A percentile compares a stretch with the other conserved stretches of the same genome.
phyloP scores from a whole-genome alignment of 352 stramenopile genomes.

The Elongisporangium prolatum region DNA sequence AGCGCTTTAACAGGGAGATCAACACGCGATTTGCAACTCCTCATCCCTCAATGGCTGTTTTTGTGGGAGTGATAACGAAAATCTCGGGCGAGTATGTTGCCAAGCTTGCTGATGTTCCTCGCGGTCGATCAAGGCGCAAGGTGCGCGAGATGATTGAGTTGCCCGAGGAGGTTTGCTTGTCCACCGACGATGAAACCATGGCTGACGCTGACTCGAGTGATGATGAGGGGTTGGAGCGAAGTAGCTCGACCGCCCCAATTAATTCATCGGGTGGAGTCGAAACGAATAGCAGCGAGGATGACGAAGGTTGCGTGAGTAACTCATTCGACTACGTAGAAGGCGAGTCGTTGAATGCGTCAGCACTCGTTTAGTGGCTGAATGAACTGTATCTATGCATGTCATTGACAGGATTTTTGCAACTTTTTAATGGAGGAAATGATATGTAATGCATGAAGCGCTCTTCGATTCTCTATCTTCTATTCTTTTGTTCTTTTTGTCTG shows the following conservation, averaged over 20 bases:
- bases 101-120: background rate
- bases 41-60: constrained; percentile 6
- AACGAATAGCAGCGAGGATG: background rate
- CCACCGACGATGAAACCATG: background rate
- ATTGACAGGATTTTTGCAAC: background rate
- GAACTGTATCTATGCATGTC: background rate
- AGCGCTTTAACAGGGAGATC: constrained; percentile 12
- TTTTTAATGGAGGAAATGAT: background rate
- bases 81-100: constrained; percentile 3
- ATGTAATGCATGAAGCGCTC: background rate
- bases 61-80: constrained; percentile 11
- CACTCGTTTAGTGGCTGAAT: background rate
- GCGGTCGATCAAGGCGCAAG: background rate
- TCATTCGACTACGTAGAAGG: background rate
- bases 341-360: background rate
- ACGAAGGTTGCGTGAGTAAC: background rate
- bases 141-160: background rate
- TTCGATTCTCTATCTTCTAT: too few relatives aligned
- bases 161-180: background rate
- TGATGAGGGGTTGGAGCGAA: background rate
- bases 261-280: background rate
- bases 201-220: background rate
- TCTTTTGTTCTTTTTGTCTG: background rate
- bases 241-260: background rate
- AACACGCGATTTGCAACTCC: constrained; percentile 8